A percentile compares a stretch with the other conserved stretches of the same genome.
These are phyloP conservation scores for Pseudovirgaria hyperparasitica DNA, from an alignment of 2,329 filamentous ascomycete species.

Conservation along the genomic window DNA sequence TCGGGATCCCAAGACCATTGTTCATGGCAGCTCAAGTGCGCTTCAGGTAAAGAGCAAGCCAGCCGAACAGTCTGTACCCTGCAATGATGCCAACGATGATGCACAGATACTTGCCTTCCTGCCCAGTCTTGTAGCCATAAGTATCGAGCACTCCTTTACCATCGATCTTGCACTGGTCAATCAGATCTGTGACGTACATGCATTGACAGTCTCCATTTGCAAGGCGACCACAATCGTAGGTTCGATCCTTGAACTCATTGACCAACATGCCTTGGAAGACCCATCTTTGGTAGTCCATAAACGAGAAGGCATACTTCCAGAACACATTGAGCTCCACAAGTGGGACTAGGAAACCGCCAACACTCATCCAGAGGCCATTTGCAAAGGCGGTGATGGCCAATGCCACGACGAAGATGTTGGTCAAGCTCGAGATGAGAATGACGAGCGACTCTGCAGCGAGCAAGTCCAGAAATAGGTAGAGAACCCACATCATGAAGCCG, in stretches of 20 bases:
- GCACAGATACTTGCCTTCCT: slow-evolving; percentile 57
- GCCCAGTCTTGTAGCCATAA: slow-evolving; percentile 56
- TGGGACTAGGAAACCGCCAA: slow-evolving; percentile 64
- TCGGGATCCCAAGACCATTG: too few relatives aligned
- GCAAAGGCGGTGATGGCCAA: slow-evolving; percentile 66
- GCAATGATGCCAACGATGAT: slow-evolving; percentile 66
- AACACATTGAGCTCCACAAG: slow-evolving; percentile 60
- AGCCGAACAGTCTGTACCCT: slow-evolving; percentile 58
- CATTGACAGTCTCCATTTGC: slow-evolving; percentile 44
- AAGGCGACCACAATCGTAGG: slow-evolving; percentile 45
- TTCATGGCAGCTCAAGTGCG: too few relatives aligned
- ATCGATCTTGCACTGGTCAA: slow-evolving; percentile 49
- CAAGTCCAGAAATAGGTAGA: slow-evolving; percentile 72
- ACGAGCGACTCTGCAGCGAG: slow-evolving; percentile 67
- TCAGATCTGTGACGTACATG: slow-evolving; percentile 52
- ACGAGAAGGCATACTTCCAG: slow-evolving; percentile 72
- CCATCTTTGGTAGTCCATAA: slow-evolving; percentile 70
- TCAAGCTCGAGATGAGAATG: slow-evolving; percentile 55
- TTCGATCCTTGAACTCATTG: slow-evolving; percentile 57
- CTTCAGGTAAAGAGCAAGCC: slow-evolving; percentile 45
- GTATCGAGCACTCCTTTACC: slow-evolving; percentile 53
- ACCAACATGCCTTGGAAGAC: slow-evolving; percentile 85
- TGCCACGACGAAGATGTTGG: slow-evolving; percentile 63
- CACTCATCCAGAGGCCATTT: slow-evolving; percentile 76
- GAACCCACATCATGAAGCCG: slow-evolving; percentile 60